phyloP scores from a whole-genome alignment of 192 early-diverging fungal species.

The Entrophospora sp. region DNA sequence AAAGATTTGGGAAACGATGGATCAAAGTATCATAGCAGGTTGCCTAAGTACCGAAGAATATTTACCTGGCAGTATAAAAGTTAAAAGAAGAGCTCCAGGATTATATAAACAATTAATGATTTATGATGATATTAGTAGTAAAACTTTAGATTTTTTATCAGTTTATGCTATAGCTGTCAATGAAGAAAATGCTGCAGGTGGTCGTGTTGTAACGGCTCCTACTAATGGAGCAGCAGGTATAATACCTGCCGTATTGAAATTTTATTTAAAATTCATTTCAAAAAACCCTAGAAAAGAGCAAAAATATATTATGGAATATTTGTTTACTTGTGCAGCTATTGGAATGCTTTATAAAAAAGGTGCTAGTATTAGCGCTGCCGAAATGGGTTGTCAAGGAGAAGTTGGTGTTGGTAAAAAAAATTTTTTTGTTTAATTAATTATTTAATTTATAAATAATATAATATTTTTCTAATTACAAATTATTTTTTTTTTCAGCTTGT shows the following conservation, averaged over 20 bases:
- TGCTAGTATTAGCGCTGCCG: conserved; percentile 88
- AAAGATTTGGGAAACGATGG: conserved; percentile 90
- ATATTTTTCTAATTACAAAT: neutral
- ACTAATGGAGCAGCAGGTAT: conserved; percentile 92
- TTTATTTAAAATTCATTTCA: conserved; percentile 93
- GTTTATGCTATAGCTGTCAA: conserved; percentile 96
- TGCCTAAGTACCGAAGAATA: conserved; percentile 50
- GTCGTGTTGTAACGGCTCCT: conserved; percentile 86
- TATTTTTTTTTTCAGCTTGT: conserved; percentile 47
- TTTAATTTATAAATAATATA: neutral
- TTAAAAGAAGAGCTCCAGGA: conserved; percentile 75
- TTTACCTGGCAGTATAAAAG: conserved; percentile 76
- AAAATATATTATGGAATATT: conserved; percentile 83
- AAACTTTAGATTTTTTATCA: conserved; percentile 83
- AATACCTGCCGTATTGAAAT: conserved; percentile 91
- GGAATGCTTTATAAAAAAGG: conserved; percentile 97
- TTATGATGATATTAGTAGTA: too few relatives aligned
- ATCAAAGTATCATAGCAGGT: conserved; percentile 71
- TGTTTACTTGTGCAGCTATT: conserved; percentile 87
- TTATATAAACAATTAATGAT: conserved; percentile 81
- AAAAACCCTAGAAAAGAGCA: conserved; percentile 73
- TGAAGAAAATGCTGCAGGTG: conserved; percentile 79
- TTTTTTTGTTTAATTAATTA: neutral
- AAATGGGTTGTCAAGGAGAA: conserved; percentile 97
- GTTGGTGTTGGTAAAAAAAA: conserved; percentile 62